These are phyloP conservation scores for Suillus placidus DNA, from an alignment of 768 basidiomycete species.

Conservation along the genomic window DNA sequence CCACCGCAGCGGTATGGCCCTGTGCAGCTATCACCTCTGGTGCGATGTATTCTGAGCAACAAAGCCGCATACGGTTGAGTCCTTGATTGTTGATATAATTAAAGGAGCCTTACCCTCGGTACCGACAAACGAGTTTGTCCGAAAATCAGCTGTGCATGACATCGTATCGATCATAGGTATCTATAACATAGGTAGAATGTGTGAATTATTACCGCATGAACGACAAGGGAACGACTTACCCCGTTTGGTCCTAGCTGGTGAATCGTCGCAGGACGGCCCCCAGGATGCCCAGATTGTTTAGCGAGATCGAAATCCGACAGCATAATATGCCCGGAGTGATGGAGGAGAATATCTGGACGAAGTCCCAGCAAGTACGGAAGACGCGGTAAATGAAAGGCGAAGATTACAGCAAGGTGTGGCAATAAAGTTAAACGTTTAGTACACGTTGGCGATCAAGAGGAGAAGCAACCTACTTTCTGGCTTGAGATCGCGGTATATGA, in stretches of 20 bases:
- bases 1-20: constrained; percentile 97
- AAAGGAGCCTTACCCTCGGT: constrained; percentile 77
- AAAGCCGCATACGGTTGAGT: background rate
- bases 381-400: constrained; percentile 1
- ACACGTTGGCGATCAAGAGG: constrained; percentile 10
- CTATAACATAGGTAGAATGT: constrained; percentile 43
- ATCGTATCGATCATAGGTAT: constrained; percentile 94
- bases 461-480: constrained; percentile 84
- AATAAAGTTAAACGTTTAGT: constrained; percentile 13
- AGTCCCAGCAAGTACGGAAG: constrained; percentile 13
- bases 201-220: constrained; percentile 9
- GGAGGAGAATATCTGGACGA: constrained; percentile 86
- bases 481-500: constrained; percentile 98
- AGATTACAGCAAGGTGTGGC: constrained; percentile 10
- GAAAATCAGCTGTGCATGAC: constrained; percentile 95
- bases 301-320: constrained; percentile 98
- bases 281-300: constrained; percentile 88
- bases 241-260: constrained; percentile 87
- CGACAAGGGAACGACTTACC: constrained; percentile 47
- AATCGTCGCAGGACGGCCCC: constrained; percentile 84
- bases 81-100: background rate
- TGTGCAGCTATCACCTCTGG: constrained; percentile 97
- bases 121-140: constrained; percentile 98
- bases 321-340: constrained; percentile 99
- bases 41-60: constrained; percentile 88